Evolutionary conservation across 257 asterid genomes (phyloP), one percentile per base, ranked within the genome.

Genomic region (Ilex asprella): DNA sequence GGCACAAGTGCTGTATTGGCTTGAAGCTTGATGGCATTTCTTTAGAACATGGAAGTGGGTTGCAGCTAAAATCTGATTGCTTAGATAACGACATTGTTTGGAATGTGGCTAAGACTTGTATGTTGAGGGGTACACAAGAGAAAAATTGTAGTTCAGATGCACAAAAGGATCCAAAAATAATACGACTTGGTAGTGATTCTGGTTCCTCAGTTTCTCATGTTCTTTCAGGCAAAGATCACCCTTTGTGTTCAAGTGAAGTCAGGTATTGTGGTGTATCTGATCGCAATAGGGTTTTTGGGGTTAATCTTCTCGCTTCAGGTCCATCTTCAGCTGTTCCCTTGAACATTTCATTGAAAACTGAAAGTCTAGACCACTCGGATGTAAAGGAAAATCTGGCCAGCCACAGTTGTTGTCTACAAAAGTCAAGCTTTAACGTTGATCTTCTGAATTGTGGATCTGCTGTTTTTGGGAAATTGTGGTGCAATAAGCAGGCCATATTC

Each of bases 401-500:
- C 63, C 55, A 61, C 29, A 70, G 57, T 8, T 14, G 70, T 64
- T 69, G 70, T 61, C 76, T 63, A 49, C 68, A 30, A 53, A 64
- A 47, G 72, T 59, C 58, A 44, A 61, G 44, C 44, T 58, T 75
- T 49, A 51, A 64, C 43, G 73, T 79, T 12, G 82, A 79, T 64
- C 84, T 78, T 13, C 50, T 82, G 39, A 72, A 61, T 56, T 68
- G 74, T 29, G 95, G 95, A 49, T 74, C 84, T 14, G 73, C 73
- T 47, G 77, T 78, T 50, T 52, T 46, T 57, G 84, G 95, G 63
- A 88, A 73, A 68, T 49, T 59, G 31, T 88, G 96, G 96, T 83
- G 86, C 81, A 76, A 62, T 74, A 83, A 78, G 78, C 76, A 73
- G 63, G 83, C 85, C 65, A 86, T 88, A 71, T 86, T 77, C 73